Evolutionary conservation across 2,329 filamentous ascomycete species (phyloP).

Genomic region (Nothophoma quercina): DNA sequence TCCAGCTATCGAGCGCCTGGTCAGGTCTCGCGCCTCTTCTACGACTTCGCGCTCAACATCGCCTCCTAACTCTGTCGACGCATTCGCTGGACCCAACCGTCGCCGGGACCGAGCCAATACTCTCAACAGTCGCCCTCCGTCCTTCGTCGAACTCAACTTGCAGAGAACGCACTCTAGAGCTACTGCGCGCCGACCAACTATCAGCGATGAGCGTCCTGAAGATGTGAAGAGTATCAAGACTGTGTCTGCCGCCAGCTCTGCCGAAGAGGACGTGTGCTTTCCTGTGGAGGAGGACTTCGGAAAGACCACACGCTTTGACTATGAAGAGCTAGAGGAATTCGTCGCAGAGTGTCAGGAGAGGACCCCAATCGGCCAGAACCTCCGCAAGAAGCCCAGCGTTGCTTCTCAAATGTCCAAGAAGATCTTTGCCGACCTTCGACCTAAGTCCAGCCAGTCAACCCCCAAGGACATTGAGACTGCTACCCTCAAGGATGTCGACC

Average conservation of each 20-base stretch:
- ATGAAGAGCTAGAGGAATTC: conserved; percentile 92
- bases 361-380: conserved; percentile 54
- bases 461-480: conserved; percentile 47
- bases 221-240: conserved; percentile 67
- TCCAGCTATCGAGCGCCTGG: conserved; percentile 40
- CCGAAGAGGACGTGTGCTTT: conserved; percentile 89
- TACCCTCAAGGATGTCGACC: conserved; percentile 38
- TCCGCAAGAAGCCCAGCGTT: conserved; percentile 48
- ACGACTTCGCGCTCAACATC: conserved; percentile 74
- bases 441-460: conserved; percentile 46
- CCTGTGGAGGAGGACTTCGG: conserved; percentile 75
- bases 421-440: conserved; percentile 69
- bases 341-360: conserved; percentile 67
- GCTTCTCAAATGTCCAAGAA: conserved; percentile 57
- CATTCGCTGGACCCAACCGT: conserved; percentile 89
- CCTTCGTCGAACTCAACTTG: conserved; percentile 65
- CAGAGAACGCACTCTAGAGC: conserved; percentile 75
- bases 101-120: conserved; percentile 79
- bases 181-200: conserved; percentile 68
- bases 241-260: conserved; percentile 71
- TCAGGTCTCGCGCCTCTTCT: conserved; percentile 58
- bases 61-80: conserved; percentile 96
- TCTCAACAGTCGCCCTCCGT: conserved; percentile 63
- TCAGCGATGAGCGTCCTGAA: conserved; percentile 66
- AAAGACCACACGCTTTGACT: conserved; percentile 84